Base-by-base conservation (phyloP, 2,329 filamentous ascomycete species). In the Apiospora kogelbergensis region DNA sequence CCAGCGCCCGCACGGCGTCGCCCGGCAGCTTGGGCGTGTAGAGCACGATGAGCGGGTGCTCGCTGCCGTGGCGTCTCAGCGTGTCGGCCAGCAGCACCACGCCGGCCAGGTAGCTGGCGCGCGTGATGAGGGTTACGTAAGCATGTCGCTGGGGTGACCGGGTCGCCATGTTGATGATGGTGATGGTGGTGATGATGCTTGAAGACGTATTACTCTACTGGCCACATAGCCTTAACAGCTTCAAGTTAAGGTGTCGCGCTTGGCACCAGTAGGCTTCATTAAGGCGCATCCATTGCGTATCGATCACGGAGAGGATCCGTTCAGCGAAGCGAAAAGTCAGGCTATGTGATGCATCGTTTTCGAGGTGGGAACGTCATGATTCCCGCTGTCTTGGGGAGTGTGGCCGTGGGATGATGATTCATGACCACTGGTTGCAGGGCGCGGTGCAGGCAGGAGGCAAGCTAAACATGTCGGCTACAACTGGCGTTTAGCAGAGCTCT, bases 71-170 rank as follows among this genome's bases (percentile, higher is more conserved):
- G 70, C 82, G 81, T 60, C 80, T 76, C 6, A 88, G 78, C 5
- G 84, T 84, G 72, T 86, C 78, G 13, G 84, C 81, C 13, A 87
- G 81, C 11, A 86, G 77, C 9, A 86, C 77, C 13, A 85, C 84
- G 44, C 85, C 85, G 17, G 85, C 81, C 6, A 88, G 80, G 73
- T 87, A 87, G 24, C 81, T 84, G 5, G 82, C 78, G n/a, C 82
- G 80, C 1, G 85, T 87, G 41, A 87, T 80, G 40, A 87, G 79
- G 0, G 85, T 87, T 22, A 83, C 81, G 74, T 85, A 87, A 3
- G 83, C 82, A 46, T 63, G 69, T 10, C 68, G 63, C 40, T 73
- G 73, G 20, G 68, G 63, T 41, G 41, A 33, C 24, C 17, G 46
- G 7, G 46, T 10, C 7, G 46, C 24, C 46, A 53, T 53, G 13